Evolutionary conservation across 208 protist species (phyloP).

Genomic region (Tritrichomonas musculus): DNA sequence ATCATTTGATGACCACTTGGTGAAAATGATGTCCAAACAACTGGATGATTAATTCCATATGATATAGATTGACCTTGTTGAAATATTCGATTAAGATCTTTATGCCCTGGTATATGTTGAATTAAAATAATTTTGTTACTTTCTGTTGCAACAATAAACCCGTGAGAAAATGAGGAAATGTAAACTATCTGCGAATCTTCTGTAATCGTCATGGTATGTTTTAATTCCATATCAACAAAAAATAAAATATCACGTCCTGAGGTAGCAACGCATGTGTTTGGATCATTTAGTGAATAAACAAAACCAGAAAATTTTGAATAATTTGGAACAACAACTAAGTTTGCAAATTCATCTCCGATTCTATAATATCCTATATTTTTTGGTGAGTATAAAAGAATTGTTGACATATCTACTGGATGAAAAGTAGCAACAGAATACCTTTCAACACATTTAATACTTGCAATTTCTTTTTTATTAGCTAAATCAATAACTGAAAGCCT

Average conservation of each 20-base stretch:
- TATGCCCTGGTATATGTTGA: background rate
- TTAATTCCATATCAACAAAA: background rate
- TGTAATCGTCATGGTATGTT: background rate
- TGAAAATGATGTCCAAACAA: slow-evolving; percentile 6
- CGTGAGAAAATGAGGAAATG: background rate
- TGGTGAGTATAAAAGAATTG: background rate
- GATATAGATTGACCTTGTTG: background rate
- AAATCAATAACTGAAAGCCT: background rate
- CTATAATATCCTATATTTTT: background rate
- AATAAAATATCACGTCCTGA: background rate
- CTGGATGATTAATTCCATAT: background rate
- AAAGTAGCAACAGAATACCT: background rate
- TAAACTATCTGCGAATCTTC: slow-evolving; percentile 1
- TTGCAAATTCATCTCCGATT: background rate
- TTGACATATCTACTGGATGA: background rate
- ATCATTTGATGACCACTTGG: slow-evolving; percentile 28
- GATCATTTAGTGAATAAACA: slow-evolving; percentile 3
- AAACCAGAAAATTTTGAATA: background rate
- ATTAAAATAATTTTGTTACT: background rate
- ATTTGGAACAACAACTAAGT: background rate
- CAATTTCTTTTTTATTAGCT: background rate
- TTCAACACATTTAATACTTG: background rate
- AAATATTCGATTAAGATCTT: background rate
- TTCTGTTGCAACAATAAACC: background rate
- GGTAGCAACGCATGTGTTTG: background rate